Conservation (phyloP, 2,329 filamentous ascomycete species). For the Calycina marina region DNA sequence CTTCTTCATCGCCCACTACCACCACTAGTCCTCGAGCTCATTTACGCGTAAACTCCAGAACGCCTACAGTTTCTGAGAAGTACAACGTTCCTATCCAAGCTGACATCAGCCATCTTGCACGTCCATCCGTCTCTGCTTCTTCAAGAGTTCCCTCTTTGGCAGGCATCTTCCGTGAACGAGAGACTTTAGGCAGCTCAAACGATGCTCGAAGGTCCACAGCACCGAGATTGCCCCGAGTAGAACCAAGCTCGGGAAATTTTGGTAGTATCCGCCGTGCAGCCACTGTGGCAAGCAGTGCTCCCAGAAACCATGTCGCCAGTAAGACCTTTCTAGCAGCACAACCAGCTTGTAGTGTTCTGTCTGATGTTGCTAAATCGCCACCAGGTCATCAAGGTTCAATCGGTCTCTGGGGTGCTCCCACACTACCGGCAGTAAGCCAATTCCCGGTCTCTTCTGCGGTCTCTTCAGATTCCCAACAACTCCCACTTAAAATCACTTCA, state of each 20-base stretch:
- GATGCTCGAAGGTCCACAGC: slow-evolving; percentile 5
- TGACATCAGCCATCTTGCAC: slow-evolving; percentile 56
- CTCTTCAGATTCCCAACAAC: too few relatives aligned
- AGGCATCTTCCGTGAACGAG: slow-evolving; percentile 17
- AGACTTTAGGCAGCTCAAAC: slow-evolving; percentile 21
- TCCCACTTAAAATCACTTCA: too few relatives aligned
- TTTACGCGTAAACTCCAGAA: slow-evolving; percentile 23
- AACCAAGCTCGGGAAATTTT: slow-evolving; percentile 12
- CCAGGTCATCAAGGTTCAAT: slow-evolving; percentile 25
- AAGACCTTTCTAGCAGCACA: slow-evolving; percentile 1
- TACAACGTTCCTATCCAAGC: slow-evolving; percentile 67
- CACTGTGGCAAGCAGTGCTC: slow-evolving; percentile 13
- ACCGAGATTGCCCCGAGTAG: too few relatives aligned
- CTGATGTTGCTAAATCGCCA: too few relatives aligned
- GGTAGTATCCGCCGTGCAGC: slow-evolving; percentile 22
- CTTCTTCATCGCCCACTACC: slow-evolving; percentile 11
- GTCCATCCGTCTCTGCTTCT: slow-evolving; percentile 24
- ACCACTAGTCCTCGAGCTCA: slow-evolving; percentile 24
- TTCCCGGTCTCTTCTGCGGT: too few relatives aligned
- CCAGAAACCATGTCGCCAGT: slow-evolving; percentile 14
- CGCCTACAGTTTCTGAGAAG: slow-evolving; percentile 37
- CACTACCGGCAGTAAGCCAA: slow-evolving; percentile 23
- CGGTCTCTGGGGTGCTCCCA: slow-evolving; percentile 33
- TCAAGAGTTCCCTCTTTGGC: slow-evolving; percentile 23
- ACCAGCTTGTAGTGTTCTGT: too few relatives aligned